These are phyloP conservation scores for Actinomortierella wolfii DNA, from an alignment of 371 early-diverging fungal species.

Conservation along the genomic window DNA sequence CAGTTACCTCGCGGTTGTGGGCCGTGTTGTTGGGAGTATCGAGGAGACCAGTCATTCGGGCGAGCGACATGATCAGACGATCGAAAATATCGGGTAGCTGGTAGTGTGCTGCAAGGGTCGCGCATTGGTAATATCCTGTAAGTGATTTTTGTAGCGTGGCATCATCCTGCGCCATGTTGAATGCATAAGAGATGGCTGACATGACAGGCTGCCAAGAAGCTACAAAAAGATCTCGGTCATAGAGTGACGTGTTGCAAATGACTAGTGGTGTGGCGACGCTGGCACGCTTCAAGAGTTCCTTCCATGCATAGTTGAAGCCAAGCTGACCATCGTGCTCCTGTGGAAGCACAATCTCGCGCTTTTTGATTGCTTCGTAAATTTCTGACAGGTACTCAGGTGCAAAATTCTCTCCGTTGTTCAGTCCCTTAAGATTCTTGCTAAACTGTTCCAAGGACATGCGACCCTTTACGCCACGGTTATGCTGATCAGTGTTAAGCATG, in stretches of 20 bases:
- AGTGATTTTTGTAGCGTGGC: slow-evolving; percentile 79
- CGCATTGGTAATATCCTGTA: slow-evolving; percentile 81
- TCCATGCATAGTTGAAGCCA: slow-evolving; percentile 96
- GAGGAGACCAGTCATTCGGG: slow-evolving; percentile 77
- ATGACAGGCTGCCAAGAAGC: slow-evolving; percentile 64
- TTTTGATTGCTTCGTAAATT: slow-evolving; percentile 79
- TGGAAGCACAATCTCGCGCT: slow-evolving; percentile 85
- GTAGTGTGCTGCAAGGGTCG: slow-evolving; percentile 75
- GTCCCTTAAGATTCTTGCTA: slow-evolving; percentile 77
- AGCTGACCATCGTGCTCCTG: slow-evolving; percentile 92
- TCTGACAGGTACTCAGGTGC: slow-evolving; percentile 68
- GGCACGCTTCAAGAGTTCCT: slow-evolving; percentile 73
- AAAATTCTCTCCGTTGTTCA: slow-evolving; percentile 79
- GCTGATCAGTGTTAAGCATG: slow-evolving; percentile 95
- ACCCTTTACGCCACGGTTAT: slow-evolving; percentile 76
- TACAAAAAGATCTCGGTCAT: slow-evolving; percentile 71
- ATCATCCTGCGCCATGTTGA: slow-evolving; percentile 83
- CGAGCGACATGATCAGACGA: slow-evolving; percentile 73
- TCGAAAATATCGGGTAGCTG: slow-evolving; percentile 79
- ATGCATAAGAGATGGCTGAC: slow-evolving; percentile 75
- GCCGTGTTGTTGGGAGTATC: slow-evolving; percentile 57
- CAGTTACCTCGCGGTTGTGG: slow-evolving; percentile 63
- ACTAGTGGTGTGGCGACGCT: slow-evolving; percentile 54
- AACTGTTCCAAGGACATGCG: slow-evolving; percentile 91
- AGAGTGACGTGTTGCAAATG: slow-evolving; percentile 55